Evolutionary conservation across 108 stramenopile species (phyloP).

Genomic region (Aurantiochytrium sp.): DNA sequence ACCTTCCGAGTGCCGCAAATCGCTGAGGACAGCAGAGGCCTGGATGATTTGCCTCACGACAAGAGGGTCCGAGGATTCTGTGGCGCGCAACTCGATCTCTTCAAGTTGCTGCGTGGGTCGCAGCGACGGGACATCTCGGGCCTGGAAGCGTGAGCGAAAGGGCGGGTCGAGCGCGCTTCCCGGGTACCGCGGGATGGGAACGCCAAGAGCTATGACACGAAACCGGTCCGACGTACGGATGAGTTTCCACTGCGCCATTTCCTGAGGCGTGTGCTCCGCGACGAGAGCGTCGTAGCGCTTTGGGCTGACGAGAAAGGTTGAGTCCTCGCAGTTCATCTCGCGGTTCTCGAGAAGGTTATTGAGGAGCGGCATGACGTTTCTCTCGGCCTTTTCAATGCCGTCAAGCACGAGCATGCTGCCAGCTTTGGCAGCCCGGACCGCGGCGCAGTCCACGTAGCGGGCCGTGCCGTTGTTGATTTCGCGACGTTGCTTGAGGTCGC

Average conservation of each 20-base stretch:
- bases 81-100: neutral
- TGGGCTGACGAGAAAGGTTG: constrained; percentile 14
- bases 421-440: constrained; percentile 21
- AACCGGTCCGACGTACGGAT: constrained; percentile 37
- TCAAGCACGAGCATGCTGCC: constrained; percentile 27
- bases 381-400: constrained; percentile 30
- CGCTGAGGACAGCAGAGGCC: neutral
- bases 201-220: constrained; percentile 63
- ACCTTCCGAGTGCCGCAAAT: neutral
- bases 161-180: constrained; percentile 38
- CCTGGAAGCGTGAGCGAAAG: constrained; percentile 25
- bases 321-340: constrained; percentile 24
- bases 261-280: neutral
- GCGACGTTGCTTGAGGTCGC: constrained; percentile 27
- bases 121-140: neutral
- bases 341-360: constrained; percentile 33
- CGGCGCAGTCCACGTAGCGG: neutral
- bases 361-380: constrained; percentile 27
- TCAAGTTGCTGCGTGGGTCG: neutral
- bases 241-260: constrained; percentile 1
- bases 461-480: constrained; percentile 14
- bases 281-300: constrained; percentile 17
- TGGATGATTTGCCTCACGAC: neutral
- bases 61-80: neutral
- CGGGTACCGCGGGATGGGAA: constrained; percentile 43